These are phyloP conservation scores for Pseudocercospora cruenta DNA, from an alignment of 2,329 filamentous ascomycete species.

Conservation along the genomic window DNA sequence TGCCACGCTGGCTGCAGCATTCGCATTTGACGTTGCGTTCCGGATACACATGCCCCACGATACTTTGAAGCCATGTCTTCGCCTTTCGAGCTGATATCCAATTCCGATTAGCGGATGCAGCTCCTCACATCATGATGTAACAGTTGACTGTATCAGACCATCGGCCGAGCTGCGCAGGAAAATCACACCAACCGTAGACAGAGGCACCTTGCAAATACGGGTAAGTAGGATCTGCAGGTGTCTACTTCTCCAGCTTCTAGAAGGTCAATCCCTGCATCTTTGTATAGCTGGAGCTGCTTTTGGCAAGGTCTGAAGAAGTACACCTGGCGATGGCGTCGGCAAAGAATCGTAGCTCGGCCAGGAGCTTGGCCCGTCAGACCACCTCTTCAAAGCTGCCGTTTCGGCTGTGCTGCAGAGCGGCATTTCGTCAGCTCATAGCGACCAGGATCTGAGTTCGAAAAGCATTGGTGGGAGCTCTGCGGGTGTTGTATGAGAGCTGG, in stretches of 20 bases:
- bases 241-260: constrained; percentile 1
- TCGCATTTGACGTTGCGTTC: background rate
- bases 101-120: background rate
- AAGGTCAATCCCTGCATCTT: background rate
- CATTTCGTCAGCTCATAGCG: background rate
- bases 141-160: background rate
- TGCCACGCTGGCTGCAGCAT: background rate
- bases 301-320: background rate
- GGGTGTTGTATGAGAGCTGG: background rate
- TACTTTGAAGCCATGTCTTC: background rate
- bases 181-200: background rate
- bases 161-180: background rate
- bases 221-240: background rate
- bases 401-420: background rate
- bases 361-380: background rate
- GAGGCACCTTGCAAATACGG: background rate
- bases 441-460: background rate
- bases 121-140: background rate
- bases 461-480: background rate
- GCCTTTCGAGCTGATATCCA: background rate
- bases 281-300: background rate
- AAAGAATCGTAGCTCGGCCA: constrained; percentile 5
- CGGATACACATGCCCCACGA: background rate
- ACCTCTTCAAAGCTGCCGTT: background rate
- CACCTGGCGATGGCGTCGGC: background rate